These are phyloP conservation scores for Aspergillus sp. DNA, from an alignment of 2,329 filamentous ascomycete species.

Conservation along the genomic window DNA sequence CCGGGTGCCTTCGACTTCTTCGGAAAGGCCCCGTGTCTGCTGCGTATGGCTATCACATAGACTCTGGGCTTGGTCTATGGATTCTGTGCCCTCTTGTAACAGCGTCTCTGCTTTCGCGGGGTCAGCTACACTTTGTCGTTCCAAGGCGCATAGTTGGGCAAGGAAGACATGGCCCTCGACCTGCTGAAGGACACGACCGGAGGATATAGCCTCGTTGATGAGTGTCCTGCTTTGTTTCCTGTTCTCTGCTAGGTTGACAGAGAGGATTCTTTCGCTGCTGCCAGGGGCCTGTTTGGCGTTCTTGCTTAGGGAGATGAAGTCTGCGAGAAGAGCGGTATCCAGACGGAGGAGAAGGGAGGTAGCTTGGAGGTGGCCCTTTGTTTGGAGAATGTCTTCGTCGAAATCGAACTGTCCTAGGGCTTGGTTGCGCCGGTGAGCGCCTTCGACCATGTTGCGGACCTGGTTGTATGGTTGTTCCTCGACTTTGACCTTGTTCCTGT, in stretches of 20 bases:
- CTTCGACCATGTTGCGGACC: constrained; percentile 37
- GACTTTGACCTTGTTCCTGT: constrained; percentile 30
- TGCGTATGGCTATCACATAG: constrained; percentile 26
- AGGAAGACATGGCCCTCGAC: constrained; percentile 53
- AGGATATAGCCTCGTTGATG: constrained; percentile 34
- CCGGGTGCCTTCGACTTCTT: constrained; percentile 49
- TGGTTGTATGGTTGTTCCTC: constrained; percentile 42
- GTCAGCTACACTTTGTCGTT: constrained; percentile 18
- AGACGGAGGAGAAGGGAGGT: constrained; percentile 48
- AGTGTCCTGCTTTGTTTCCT: constrained; percentile 43
- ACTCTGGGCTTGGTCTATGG: constrained; percentile 58
- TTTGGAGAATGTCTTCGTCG: constrained; percentile 35
- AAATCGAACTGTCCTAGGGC: constrained; percentile 23
- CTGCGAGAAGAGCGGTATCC: constrained; percentile 48
- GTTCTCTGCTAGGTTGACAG: constrained; percentile 22
- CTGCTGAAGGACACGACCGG: constrained; percentile 25
- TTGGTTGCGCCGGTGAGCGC: constrained; percentile 29
- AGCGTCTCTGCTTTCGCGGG: constrained; percentile 7
- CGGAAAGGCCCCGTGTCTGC: constrained; percentile 37
- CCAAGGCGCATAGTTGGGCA: constrained; percentile 50
- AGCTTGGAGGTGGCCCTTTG: constrained; percentile 43
- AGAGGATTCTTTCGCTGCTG: background rate
- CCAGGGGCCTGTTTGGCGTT: background rate
- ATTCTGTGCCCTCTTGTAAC: constrained; percentile 44
- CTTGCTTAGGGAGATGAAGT: constrained; percentile 36